Evolutionary conservation across 306 rosid species (phyloP), one percentile per base, ranked within the genome.

Genomic region (Comarum palustre): DNA sequence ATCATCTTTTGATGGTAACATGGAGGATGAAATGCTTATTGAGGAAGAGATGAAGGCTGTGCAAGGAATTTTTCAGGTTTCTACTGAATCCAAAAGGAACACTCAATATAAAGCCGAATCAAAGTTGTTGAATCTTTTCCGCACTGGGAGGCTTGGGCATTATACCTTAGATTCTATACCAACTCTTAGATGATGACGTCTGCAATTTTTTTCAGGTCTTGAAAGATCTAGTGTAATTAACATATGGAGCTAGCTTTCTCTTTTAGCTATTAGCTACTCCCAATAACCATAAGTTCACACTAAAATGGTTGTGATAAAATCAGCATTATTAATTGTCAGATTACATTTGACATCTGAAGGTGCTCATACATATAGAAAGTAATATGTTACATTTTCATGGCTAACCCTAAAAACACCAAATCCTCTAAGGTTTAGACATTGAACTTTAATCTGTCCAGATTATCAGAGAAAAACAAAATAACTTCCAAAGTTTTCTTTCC

Each of bases 71-170:
- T 84, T 93, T 75, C 85, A 69, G n/a, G 57, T 93, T 79, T 76
- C 82, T 41, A 10, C 16, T 60, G 87, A 87, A 69, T 55, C 46
- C 75, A 45, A 36, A 51, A 85, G 82, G 63, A 78, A 78, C 36
- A 79, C 84, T 46, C 51, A 75, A 80, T 69, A 58, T 77, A 86
- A 83, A 82, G 89, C 84, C 47, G 87, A 89, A 24, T 72, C 80
- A 24, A 90, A 89, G 81, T 72, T 93, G 67, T 78, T 93, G 73
- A 85, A 90, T 84, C 96, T 90, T 68, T 90, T 80, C 68, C 97
- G 88, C 46, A 87, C 93, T 3, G 96, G 98, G 46, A 87, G 98
- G 48, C 87, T 92, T 47, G 96, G 96, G 59, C 90, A 82, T 70
- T 88, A 87, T 66, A 77, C 88, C 66, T 77, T 92, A 7, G 98